Base-by-base conservation (phyloP, 164 flowering plant genomes). In the Vitis riparia region DNA sequence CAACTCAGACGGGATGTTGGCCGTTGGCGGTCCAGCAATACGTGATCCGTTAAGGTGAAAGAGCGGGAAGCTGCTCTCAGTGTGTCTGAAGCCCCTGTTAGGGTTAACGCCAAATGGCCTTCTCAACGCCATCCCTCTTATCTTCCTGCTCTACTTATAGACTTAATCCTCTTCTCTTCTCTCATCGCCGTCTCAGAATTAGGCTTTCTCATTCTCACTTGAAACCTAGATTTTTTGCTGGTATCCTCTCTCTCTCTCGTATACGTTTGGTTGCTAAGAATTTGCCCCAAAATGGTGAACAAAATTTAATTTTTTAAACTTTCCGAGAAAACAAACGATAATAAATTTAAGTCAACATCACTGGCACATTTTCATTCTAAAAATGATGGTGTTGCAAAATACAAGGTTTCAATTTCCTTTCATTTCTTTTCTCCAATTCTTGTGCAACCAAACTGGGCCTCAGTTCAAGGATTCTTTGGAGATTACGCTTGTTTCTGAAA, bases 111-210 rank as follows among this genome's bases (percentile, higher is more conserved):
- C 44, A 32, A 32, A 32, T 32, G 44, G 44, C 8, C 44, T 32
- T 32, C 44, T 32, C 44, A 4, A 32, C 44, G 44, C 44, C 44
- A 4, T 32, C 44, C 44, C 44, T 32, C 44, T 32, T 32, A 32
- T 32, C 44, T 32, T 32, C 44, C 44, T 32, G 44, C 44, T 82
- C 80, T 19, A 55, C 75, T 59, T 63, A 62, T 73, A 73, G 82
- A 56, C 83, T 79, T 77, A 79, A 80, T 59, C 84, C 84, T 68
- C 71, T 85, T 66, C 75, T 85, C 68, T 77, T 86, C 80, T 80
- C 89, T 44, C 77, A 61, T 9, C 84, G 84, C 3, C 80, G 79
- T 50, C 83, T 78, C 9, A 19, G 62, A 62, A 13, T 75, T 57
- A 29, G 48, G 1, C 51, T 75, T 66, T 77, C 82, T 19, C 86